Evolutionary conservation across 768 basidiomycete species (phyloP).

Genomic region (Thelephora ganbajun): DNA sequence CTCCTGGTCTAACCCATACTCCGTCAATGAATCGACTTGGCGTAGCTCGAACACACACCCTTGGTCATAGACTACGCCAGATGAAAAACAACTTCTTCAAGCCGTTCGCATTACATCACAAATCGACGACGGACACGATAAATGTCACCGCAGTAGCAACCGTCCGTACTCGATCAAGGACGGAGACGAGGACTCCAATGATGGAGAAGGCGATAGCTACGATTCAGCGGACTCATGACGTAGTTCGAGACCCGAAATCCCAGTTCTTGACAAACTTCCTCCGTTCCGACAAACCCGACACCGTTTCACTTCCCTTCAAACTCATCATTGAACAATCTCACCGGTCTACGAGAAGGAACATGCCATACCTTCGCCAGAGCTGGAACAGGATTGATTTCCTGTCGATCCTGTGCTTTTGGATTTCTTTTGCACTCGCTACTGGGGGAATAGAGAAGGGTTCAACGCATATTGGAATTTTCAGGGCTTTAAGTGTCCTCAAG

Average conservation of each 20-base stretch:
- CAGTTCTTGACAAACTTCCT: constrained; percentile 35
- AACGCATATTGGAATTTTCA: constrained; percentile 74
- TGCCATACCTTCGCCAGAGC: constrained; percentile 85
- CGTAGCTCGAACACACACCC: constrained; percentile 1
- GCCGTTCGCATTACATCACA: not conserved
- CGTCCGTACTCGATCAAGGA: constrained; percentile 16
- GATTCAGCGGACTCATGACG: constrained; percentile 23
- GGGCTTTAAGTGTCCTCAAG: constrained; percentile 78
- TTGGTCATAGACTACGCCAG: not conserved
- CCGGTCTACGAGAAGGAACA: constrained; percentile 45
- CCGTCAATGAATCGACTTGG: constrained; percentile 3
- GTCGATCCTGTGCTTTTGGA: constrained; percentile 81
- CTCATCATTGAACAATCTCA: constrained; percentile 41
- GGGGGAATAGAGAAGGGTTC: constrained; percentile 49
- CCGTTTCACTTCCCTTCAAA: constrained; percentile 46
- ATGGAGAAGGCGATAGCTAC: constrained; percentile 20
- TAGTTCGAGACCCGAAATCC: constrained; percentile 24
- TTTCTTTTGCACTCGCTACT: constrained; percentile 60
- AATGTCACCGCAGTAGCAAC: not conserved
- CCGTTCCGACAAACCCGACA: constrained; percentile 29
- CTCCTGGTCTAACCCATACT: constrained; percentile 1
- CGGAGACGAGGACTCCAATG: constrained; percentile 17
- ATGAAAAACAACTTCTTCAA: not conserved
- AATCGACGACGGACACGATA: not conserved
- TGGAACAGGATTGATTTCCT: constrained; percentile 88